Conservation (phyloP, 345 rosid species). For the Euphorbia peplus region DNA sequence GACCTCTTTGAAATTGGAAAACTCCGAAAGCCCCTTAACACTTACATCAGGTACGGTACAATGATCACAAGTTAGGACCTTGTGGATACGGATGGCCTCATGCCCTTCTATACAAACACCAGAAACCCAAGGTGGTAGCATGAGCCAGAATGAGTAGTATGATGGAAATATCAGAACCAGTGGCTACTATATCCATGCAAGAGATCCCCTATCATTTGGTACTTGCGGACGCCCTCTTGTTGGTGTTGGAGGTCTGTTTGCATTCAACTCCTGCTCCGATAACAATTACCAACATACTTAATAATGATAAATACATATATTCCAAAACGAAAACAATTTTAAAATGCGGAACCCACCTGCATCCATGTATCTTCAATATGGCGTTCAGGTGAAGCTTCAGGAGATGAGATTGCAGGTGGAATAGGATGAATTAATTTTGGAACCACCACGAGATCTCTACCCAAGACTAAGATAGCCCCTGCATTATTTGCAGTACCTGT, state of each 20-base stretch:
- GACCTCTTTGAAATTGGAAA: conserved; percentile 29
- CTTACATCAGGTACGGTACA: conserved; percentile 23
- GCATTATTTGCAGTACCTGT: conserved; percentile 98
- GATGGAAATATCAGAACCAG: conserved; percentile 15
- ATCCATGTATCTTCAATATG: conserved; percentile 96
- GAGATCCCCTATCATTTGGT: conserved; percentile 78
- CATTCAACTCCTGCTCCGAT: conserved; percentile 74
- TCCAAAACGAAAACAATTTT: not conserved
- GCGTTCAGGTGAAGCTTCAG: conserved; percentile 76
- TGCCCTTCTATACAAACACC: conserved; percentile 49
- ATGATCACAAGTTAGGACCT: conserved; percentile 27
- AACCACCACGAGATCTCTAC: conserved; percentile 97
- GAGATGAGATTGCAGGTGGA: conserved; percentile 88
- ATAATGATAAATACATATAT: not conserved
- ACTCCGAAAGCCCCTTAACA: conserved; percentile 32
- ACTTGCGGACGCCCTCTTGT: conserved; percentile 93
- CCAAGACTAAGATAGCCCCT: conserved; percentile 94
- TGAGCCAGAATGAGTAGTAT: conserved; percentile 35
- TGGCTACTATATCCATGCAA: conserved; percentile 71
- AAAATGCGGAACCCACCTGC: conserved; percentile 60
- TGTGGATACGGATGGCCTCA: conserved; percentile 33
- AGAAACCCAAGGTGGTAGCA: conserved; percentile 38
- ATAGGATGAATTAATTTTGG: conserved; percentile 95
- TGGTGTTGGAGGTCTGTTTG: conserved; percentile 93
- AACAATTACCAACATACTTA: not conserved